These are phyloP conservation scores for Metschnikowia continentalis DNA, from an alignment of 805 yeast species.

Conservation along the genomic window DNA sequence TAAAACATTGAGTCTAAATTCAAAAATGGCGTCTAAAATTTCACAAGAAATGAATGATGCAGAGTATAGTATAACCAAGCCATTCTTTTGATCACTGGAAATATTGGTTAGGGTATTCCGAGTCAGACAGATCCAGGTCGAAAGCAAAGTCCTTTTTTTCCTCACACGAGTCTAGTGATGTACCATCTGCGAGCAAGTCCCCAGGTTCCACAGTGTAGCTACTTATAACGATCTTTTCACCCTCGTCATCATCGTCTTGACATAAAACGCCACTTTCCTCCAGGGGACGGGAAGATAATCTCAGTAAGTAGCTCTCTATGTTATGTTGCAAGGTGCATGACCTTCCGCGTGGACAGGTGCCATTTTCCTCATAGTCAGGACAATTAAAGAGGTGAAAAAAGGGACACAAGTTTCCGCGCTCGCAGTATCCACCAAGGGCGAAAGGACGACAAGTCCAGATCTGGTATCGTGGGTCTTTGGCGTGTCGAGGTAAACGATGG, in stretches of 20 bases:
- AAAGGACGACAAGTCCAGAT: constrained; percentile 61
- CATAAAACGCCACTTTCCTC: constrained; percentile 20
- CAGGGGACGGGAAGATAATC: constrained; percentile 20
- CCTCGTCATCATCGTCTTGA: constrained; percentile 16
- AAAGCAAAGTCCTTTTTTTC: neutral
- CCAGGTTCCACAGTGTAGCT: constrained; percentile 35
- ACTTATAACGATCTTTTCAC: constrained; percentile 17
- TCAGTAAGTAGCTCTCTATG: constrained; percentile 25
- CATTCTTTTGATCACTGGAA: too few relatives aligned
- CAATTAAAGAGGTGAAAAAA: constrained; percentile 58
- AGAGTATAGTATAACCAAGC: too few relatives aligned
- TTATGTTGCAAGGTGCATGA: constrained; percentile 53
- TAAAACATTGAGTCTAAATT: too few relatives aligned
- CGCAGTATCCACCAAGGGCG: constrained; percentile 67
- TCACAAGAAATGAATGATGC: too few relatives aligned
- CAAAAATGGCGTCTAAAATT: too few relatives aligned
- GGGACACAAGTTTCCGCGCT: constrained; percentile 53
- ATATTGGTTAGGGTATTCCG: too few relatives aligned
- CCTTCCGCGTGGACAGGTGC: constrained; percentile 50
- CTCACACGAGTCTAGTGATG: neutral
- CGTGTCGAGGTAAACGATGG: constrained; percentile 45
- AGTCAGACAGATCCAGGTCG: neutral
- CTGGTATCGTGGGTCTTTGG: constrained; percentile 35
- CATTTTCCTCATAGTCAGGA: constrained; percentile 66
- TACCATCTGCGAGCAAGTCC: constrained; percentile 14